Base-by-base conservation (phyloP, 768 basidiomycete species). In the Pulveroboletus frians region DNA sequence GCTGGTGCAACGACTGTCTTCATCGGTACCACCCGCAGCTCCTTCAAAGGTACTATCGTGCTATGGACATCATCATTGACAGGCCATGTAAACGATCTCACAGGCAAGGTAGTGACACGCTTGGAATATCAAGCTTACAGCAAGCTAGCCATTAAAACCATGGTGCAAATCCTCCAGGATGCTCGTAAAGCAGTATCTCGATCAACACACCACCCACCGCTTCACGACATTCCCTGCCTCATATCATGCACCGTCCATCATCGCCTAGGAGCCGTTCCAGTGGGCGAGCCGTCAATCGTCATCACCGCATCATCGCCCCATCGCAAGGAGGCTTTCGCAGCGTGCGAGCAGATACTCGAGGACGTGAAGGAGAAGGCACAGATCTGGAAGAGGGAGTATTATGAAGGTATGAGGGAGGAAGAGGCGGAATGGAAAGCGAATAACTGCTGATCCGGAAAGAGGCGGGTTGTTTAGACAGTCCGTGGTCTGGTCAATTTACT, bases 371-470 rank as follows among this genome's bases (percentile, higher is more conserved):
- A 68, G 52, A 84, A 80, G 60, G 89, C 77, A 36, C 91, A 90
- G 66, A 86, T 94, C 54, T 95, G 92, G 92, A 94, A 95, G 72
- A 71, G 87, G 58, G 92, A 94, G 63, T 88, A 79, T 60, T 94
- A 93, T 58, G 84, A 84, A 60, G 85, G 81, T 7, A 78, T 81
- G 56, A 65, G 66, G 43, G 83, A 84, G 39, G 76, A 72, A 29
- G 73, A 71, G 43, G 85, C 84, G 9, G 75, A 79, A 60, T 88
- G 86, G 86, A 88, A 88, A 66, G 74, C 73, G 52, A 88, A 88
- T 63, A 55, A 56, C 23, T 52, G 46, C 45, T 72, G 55, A 58
- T 39, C 39, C 53, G 13, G 38, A 51, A 37, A 32, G 36, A 52
- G 18, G 13, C 14, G 20, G 29, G 37, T 37, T 34, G 44, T 48